Conservation (phyloP, 495 filamentous ascomycete species). For the Trichoderma gamsii region DNA sequence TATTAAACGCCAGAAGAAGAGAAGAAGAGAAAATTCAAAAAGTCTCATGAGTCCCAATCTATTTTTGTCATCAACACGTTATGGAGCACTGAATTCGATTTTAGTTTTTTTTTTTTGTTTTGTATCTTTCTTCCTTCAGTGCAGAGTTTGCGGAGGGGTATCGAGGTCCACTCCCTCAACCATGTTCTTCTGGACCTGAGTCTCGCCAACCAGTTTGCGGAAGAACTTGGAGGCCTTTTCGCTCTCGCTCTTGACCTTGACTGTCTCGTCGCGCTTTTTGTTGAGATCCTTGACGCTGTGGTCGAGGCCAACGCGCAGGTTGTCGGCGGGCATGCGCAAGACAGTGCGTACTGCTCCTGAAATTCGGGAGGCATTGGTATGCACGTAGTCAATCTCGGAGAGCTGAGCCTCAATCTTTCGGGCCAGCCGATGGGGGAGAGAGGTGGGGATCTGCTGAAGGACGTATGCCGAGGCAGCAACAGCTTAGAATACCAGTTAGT, state of each 20-base stretch:
- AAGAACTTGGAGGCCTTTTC: conserved; percentile 82
- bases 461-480: conserved; percentile 69
- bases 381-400: conserved; percentile 79
- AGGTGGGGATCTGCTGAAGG: conserved; percentile 75
- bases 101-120: neutral
- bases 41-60: conserved; percentile 11
- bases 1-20: neutral
- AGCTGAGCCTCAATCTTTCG: conserved; percentile 77
- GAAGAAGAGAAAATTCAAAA: neutral
- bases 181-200: conserved; percentile 59
- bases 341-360: conserved; percentile 77
- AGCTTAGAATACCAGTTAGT: conserved; percentile 47
- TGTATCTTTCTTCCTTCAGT: neutral
- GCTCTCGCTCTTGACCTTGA: conserved; percentile 66
- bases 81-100: neutral
- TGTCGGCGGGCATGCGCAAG: conserved; percentile 75
- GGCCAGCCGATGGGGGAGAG: conserved; percentile 80
- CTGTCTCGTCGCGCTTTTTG: conserved; percentile 68
- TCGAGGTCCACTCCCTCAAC: conserved; percentile 81
- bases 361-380: conserved; percentile 79
- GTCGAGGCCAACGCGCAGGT: conserved; percentile 70
- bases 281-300: conserved; percentile 77
- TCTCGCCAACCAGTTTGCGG: conserved; percentile 72
- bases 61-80: conserved; percentile 1
- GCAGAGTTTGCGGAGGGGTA: conserved; percentile 43